Percentiles rank a stretch among this genome's conserved stretches.
These are phyloP conservation scores for Juglanconis sp. DNA, from an alignment of 2,329 filamentous ascomycete genomes.

Conservation along the genomic window DNA sequence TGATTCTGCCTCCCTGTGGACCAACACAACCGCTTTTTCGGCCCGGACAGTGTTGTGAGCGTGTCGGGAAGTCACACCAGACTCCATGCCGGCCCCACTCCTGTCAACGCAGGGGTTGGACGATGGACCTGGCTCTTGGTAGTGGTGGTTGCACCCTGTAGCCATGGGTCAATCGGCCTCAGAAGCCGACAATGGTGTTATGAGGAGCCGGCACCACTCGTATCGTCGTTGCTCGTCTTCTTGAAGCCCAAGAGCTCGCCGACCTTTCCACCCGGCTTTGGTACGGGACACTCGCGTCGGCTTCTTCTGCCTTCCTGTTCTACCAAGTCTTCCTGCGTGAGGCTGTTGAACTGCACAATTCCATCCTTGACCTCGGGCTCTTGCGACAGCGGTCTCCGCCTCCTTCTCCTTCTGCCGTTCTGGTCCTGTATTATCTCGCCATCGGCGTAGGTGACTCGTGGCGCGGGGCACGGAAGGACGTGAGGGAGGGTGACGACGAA, in stretches of 20 bases:
- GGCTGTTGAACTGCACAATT: conserved; percentile 44
- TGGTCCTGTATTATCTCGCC: conserved; percentile 48
- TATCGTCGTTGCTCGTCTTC: conserved; percentile 27
- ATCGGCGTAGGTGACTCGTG: conserved; percentile 72
- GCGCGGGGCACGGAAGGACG: conserved; percentile 84
- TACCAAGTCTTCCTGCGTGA: conserved; percentile 39
- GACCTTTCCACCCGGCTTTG: conserved; percentile 73
- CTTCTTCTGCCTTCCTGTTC: conserved; percentile 36
- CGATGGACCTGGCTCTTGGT: no score
- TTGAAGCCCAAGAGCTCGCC: conserved; percentile 60
- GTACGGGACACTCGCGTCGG: conserved; percentile 81
- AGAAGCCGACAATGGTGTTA: neutral
- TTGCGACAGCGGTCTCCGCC: conserved; percentile 26
- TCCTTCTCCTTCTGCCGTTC: conserved; percentile 42
- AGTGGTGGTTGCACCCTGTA: no score
- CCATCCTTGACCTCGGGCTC: conserved; percentile 22
- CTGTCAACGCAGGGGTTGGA: no score
- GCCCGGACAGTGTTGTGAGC: no score
- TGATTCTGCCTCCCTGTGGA: no score
- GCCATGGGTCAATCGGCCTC: no score
- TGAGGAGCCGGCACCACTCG: neutral
- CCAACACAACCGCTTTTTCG: no score
- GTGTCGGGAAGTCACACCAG: no score
- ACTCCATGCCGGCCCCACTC: no score
- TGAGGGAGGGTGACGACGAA: conserved; percentile 90